phyloP scores from a whole-genome alignment of 106 monocot genomes.

The Dioscorea zingiberensis region DNA sequence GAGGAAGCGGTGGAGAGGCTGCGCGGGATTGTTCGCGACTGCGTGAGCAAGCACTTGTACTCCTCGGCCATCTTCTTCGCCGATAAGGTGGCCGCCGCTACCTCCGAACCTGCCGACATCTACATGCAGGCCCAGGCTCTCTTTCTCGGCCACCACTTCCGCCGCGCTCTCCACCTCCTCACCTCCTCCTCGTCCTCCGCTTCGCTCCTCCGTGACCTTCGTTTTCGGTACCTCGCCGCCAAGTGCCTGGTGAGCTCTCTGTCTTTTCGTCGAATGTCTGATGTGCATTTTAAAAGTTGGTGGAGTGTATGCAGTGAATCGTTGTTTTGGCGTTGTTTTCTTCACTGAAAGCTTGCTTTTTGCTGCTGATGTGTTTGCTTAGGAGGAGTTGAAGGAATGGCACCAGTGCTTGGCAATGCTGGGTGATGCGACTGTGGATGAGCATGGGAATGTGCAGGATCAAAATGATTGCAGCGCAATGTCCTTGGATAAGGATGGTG shows the following conservation, averaged over 20 bases:
- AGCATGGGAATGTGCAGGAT: conserved; percentile 48
- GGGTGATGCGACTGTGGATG: conserved; percentile 76
- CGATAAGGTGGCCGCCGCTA: conserved; percentile 84
- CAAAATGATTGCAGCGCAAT: conserved; percentile 41
- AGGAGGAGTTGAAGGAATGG: conserved; percentile 90
- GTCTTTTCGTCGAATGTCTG: background rate
- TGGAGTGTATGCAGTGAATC: too few species aligned
- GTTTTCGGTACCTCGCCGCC: conserved; percentile 97
- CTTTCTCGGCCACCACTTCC: conserved; percentile 80
- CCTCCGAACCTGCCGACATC: conserved; percentile 84
- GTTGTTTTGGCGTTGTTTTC: too few species aligned
- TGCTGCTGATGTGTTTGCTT: background rate
- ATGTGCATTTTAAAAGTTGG: background rate
- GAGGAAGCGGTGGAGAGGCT: conserved; percentile 82
- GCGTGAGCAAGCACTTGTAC: conserved; percentile 95
- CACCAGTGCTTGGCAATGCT: conserved; percentile 71
- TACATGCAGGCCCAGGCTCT: conserved; percentile 99
- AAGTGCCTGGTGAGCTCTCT: conserved; percentile 70
- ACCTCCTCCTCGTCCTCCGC: conserved; percentile 66
- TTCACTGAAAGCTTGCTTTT: too few species aligned
- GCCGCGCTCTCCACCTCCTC: conserved; percentile 91
- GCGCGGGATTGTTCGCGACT: conserved; percentile 84
- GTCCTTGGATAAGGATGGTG: conserved; percentile 71
- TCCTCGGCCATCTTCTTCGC: conserved; percentile 96
- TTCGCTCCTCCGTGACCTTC: conserved; percentile 69